phyloP scores from a whole-genome alignment of 352 stramenopile genomes.

The Globisporangium spinosum region DNA sequence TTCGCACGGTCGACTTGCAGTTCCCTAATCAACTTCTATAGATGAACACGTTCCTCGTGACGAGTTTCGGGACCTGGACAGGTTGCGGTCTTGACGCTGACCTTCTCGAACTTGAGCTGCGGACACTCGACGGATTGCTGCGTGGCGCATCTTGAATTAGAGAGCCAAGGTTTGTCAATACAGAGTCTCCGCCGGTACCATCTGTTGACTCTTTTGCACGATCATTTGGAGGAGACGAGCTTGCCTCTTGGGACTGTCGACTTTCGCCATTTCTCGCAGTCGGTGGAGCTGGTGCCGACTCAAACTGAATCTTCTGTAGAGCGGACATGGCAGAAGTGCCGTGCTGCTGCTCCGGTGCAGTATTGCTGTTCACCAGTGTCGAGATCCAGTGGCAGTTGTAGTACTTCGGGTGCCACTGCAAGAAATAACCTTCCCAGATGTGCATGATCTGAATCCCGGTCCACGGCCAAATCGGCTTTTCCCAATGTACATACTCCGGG shows the following conservation, averaged over 20 bases:
- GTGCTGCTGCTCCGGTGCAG: constrained; percentile 12
- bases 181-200: neutral
- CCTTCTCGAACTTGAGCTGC: constrained; percentile 9
- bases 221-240: neutral
- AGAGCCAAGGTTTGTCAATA: neutral
- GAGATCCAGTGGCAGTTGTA: constrained; percentile 73
- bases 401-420: constrained; percentile 85
- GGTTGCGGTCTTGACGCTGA: constrained; percentile 11
- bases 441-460: constrained; percentile 73
- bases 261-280: neutral
- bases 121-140: constrained; percentile 14
- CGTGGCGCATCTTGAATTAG: constrained; percentile 5
- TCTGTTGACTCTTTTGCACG: constrained; percentile 8
- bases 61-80: constrained; percentile 14
- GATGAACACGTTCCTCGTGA: constrained; percentile 22
- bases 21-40: constrained; percentile 16
- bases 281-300: neutral
- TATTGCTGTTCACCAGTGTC: constrained; percentile 32
- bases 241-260: neutral
- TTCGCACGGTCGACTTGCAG: neutral
- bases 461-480: constrained; percentile 78
- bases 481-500: constrained; percentile 35
- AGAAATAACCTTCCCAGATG: constrained; percentile 82
- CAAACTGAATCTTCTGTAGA: constrained; percentile 15
- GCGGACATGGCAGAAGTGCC: neutral